Conservation (phyloP, 1,284 basidiomycete genomes). For the Meripilus lineatus region DNA sequence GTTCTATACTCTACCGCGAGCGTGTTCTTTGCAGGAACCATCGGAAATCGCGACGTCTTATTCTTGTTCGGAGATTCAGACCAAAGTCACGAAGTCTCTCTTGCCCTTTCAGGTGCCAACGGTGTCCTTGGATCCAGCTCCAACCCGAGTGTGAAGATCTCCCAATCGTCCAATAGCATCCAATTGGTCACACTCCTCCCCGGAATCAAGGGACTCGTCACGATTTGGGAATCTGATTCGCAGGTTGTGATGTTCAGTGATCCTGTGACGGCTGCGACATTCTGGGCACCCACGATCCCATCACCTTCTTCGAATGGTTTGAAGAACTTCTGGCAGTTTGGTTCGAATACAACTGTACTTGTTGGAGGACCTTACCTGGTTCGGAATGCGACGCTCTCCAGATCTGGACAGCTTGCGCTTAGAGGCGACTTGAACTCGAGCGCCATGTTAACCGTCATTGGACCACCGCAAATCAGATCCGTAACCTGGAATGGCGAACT, state of each 20-base stretch:
- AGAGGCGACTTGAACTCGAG: constrained; percentile 43
- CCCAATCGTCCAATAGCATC: constrained; percentile 12
- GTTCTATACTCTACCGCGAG: constrained; percentile 64
- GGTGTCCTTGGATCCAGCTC: constrained; percentile 29
- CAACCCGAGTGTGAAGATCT: constrained; percentile 28
- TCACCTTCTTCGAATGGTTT: constrained; percentile 22
- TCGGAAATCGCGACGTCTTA: constrained; percentile 63
- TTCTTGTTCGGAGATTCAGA: constrained; percentile 58
- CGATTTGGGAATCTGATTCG: constrained; percentile 58
- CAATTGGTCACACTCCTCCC: constrained; percentile 45
- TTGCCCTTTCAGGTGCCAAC: constrained; percentile 39
- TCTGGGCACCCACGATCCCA: constrained; percentile 47
- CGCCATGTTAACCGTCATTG: constrained; percentile 44
- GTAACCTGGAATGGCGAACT: constrained; percentile 68
- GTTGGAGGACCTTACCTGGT: constrained; percentile 54
- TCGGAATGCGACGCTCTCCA: constrained; percentile 40
- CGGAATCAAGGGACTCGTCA: constrained; percentile 54
- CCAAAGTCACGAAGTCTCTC: constrained; percentile 57
- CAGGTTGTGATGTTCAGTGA: constrained; percentile 68
- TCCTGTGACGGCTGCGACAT: constrained; percentile 52
- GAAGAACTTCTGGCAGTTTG: constrained; percentile 44
- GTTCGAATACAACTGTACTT: constrained; percentile 45
- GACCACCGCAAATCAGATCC: constrained; percentile 40
- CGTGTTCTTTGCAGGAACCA: constrained; percentile 61
- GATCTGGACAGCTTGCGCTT: constrained; percentile 35